A percentile compares a stretch with the other conserved stretches of the same genome.
Evolutionary conservation across 371 early-diverging fungal species (phyloP).

Genomic region (Haplosporangium sp.): DNA sequence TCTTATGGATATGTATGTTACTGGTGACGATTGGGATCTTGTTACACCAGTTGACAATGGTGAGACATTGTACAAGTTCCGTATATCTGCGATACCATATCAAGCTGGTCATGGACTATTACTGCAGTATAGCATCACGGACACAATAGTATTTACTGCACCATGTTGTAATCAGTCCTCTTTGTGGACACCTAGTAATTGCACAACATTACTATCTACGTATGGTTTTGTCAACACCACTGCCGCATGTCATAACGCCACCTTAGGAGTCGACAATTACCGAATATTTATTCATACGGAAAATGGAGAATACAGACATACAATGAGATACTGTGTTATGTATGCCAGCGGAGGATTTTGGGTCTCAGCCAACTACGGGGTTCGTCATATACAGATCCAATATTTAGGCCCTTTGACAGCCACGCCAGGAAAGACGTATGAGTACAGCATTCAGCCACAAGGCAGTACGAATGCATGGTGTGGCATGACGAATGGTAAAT

Average conservation of each 20-base stretch:
- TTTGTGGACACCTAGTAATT: background rate
- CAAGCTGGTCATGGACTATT: background rate
- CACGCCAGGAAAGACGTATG: no score
- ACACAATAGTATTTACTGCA: background rate
- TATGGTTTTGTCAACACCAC: background rate
- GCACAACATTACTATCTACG: background rate
- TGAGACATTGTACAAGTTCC: background rate
- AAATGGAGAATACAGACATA: background rate
- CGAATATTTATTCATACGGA: background rate
- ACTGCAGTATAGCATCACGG: background rate
- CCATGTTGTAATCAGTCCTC: no score
- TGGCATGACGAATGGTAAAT: background rate
- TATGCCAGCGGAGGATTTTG: background rate
- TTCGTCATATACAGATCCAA: background rate
- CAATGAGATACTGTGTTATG: constrained; percentile 1
- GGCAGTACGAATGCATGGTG: background rate
- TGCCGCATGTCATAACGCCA: background rate
- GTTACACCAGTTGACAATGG: no score
- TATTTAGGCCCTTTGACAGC: background rate
- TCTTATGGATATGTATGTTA: no score
- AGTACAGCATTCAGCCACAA: background rate
- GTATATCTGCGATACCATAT: background rate
- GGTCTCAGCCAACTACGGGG: background rate
- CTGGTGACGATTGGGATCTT: background rate
- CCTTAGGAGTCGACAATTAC: background rate